Evolutionary conservation across 2,329 filamentous ascomycete genomes (phyloP).

Genomic region (Trichophyton benhamiae): DNA sequence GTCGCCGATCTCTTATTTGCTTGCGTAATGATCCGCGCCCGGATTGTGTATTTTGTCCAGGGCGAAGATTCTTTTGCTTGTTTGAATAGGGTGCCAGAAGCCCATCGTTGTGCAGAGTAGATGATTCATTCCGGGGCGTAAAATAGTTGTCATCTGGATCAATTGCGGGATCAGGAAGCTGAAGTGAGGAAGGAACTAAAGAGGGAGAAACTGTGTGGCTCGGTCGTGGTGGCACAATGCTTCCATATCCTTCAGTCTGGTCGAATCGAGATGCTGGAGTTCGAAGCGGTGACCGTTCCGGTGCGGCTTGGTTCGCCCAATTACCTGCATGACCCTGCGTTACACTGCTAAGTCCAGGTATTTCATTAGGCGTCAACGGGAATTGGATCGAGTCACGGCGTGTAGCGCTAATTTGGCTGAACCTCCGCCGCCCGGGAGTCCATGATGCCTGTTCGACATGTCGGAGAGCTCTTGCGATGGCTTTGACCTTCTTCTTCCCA

Average conservation of each 20-base stretch:
- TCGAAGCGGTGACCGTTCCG: constrained; percentile 22
- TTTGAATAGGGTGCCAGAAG: constrained; percentile 11
- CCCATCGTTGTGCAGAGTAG: constrained; percentile 1
- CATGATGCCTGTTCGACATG: constrained; percentile 43
- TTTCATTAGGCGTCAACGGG: not conserved
- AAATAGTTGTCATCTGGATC: constrained; percentile 28
- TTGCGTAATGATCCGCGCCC: constrained; percentile 12
- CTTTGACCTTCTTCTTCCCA: constrained; percentile 89
- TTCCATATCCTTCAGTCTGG: constrained; percentile 46
- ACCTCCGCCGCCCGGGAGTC: constrained; percentile 36
- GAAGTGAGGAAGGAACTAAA: constrained; percentile 39
- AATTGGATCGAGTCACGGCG: not conserved
- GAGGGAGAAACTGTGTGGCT: constrained; percentile 30
- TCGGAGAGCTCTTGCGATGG: constrained; percentile 58
- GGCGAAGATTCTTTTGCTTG: not conserved
- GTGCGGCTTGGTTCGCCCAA: not conserved
- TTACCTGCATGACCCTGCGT: not conserved
- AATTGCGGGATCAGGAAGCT: constrained; percentile 51
- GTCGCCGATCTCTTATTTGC: constrained; percentile 14
- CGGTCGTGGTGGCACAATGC: constrained; percentile 43
- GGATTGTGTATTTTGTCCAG: not conserved
- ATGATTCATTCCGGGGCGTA: constrained; percentile 4
- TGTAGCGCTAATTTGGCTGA: constrained; percentile 8
- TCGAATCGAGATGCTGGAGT: constrained; percentile 25
- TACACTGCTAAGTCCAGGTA: not conserved